These are phyloP conservation scores for Blumeria graminis DNA, from an alignment of 2,329 filamentous ascomycete genomes.

Conservation along the genomic window DNA sequence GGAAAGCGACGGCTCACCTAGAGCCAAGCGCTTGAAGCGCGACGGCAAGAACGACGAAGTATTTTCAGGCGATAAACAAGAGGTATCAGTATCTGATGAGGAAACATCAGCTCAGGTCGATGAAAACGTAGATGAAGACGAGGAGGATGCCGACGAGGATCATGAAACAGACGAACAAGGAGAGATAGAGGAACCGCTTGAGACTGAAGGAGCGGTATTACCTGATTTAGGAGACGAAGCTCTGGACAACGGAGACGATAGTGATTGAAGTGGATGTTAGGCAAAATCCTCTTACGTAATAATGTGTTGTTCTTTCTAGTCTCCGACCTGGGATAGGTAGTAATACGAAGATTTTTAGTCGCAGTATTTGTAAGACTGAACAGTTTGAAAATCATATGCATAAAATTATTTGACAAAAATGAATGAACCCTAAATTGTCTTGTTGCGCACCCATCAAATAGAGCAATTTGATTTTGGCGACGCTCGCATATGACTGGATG, in stretches of 20 bases:
- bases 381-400: too few relatives aligned
- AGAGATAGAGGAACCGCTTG: not conserved
- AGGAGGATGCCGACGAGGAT: not conserved
- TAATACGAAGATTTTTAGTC: too few relatives aligned
- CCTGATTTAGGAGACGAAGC: not conserved
- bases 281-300: not conserved
- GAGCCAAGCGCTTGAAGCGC: not conserved
- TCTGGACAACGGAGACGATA: conserved; percentile 3
- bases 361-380: too few relatives aligned
- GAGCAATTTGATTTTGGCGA: too few relatives aligned
- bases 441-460: too few relatives aligned
- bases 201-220: not conserved
- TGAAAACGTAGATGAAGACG: conserved; percentile 20
- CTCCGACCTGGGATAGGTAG: too few relatives aligned
- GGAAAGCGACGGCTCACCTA: conserved; percentile 20
- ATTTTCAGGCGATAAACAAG: conserved; percentile 24
- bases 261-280: not conserved
- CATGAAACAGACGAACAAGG: not conserved
- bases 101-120: conserved; percentile 19
- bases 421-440: too few relatives aligned
- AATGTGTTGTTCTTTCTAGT: too few relatives aligned
- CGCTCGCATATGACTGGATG: too few relatives aligned
- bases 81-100: conserved; percentile 28
- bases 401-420: too few relatives aligned
- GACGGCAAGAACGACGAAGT: conserved; percentile 22